Evolutionary conservation across 352 stramenopile species (phyloP), one percentile per base, ranked within the genome.

Genomic region (Phytophthora melonis): DNA sequence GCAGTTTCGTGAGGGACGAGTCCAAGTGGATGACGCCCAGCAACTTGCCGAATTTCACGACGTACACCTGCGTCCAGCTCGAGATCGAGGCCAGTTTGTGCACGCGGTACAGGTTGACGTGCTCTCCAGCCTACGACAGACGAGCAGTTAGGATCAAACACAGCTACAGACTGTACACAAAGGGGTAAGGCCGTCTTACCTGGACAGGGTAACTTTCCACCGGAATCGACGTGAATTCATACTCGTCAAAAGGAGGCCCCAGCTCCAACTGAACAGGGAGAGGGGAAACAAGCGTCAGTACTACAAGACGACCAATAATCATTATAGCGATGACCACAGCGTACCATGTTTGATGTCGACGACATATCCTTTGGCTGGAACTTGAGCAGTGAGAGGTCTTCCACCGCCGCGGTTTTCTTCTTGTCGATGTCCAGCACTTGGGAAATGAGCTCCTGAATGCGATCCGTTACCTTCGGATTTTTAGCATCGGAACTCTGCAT

Each of bases 11-110:
- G 18, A 92, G 77, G 16, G 83, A 91, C 9, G 77, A 79, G 43
- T 91, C 84, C 30, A 94, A 73, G 53, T 94, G 90, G 62, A 95
- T 75, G 16, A 91, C 83, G 8, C 86, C 86, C 2, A 93, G 66
- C 3, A 94, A 65, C 50, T 88, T 85, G 70, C 89, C 86, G 58
- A 84, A 68, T 64, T 92, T 92, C 34, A 89, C 81, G 25, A 94
- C 89, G 64, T 93, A 94, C 14, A 95, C 86, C 54, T 95, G 86
- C 13, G 87, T 93, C 89, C 87, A 94, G 69, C 93, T 91, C 43
- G 84, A 90, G 66, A 94, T 92, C n/a, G 86, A 82, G 7, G 89
- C 86, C 49, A 93, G 75, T 32, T 92, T 90, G 77, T 94, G 88
- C 16, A 95, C 82, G 14, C 80, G 82, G 54, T 81, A 89, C 19